Evolutionary conservation across 1,139 yeast genomes (phyloP), one percentile per base, ranked within the genome.

Genomic region (Scheffersomyces illinoinensis): DNA sequence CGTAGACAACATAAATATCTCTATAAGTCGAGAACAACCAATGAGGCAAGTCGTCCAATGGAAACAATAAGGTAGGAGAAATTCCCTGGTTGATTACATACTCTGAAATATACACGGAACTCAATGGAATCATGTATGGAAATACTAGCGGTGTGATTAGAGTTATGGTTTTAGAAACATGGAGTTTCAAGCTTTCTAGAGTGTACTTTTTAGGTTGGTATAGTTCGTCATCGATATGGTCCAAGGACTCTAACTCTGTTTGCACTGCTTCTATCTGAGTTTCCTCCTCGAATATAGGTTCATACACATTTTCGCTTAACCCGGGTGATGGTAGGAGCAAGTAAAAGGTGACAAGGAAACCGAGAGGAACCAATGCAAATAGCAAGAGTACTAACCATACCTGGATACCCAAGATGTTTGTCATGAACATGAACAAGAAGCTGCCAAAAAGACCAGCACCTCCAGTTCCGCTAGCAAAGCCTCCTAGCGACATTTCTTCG

Each of bases 401-500:
- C 17, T 67, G 61, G 18, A 79, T 61, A 0, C 75, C 74, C 23
- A 78, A 50, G 14, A 81, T 59, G 58, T 76, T 79, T 24, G 84
- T 80, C 63, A 80, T 60, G n/a, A 79, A 53, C 75, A 81, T 66
- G 61, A 76, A 80, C 47, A 76, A 58, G 59, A 79, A 79, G 66
- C 96, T 88, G 0, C 98, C 99, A 21, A 86, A 83, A 3, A 93
- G 73, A 0, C 98, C 98, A 0, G 99, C 98, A 14, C 92, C 96
- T 0, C 98, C 98, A 0, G 98, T 95, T 0, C 99, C 99, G 17
- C 93, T 85, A 48, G 97, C 90, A 85, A 96, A 95, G 0, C 97
- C 98, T 54, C 90, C 87, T 54, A 95, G 78, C 2, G 97, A 82
- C 55, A 65, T 58, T 20, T 74, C 70, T 47, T 82, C 81, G 20